Evolutionary conservation across 2,329 filamentous ascomycete genomes (phyloP), one percentile per base, ranked within the genome.

Genomic region (Conoideocrella luteorostrata): DNA sequence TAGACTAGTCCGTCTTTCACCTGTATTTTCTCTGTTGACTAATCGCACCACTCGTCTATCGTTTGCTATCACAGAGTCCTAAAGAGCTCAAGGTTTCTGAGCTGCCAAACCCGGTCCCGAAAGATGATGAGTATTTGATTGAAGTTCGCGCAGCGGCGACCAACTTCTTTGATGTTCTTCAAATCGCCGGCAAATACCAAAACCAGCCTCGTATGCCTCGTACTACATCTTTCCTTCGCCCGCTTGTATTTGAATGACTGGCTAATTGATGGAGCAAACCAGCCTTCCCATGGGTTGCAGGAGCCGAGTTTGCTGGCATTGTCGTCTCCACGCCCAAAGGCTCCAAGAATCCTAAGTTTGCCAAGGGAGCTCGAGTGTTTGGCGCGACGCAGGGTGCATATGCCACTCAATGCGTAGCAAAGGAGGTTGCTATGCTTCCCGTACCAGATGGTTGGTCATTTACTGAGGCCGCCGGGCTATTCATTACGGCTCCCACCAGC

Each of bases 151-250:
- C 91, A 37, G 78, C 86, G 1, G 91, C 88, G 17, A 87, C 88
- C 57, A 97, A 97, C 70, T 97, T 97, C 77, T 97, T 96, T 71
- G 91, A 97, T 63, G 85, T 95, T 46, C 80, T 97, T 43, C 91
- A 97, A 61, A 88, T 96, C 59, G 84, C 88, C 59, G 91, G 91
- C 45, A 95, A 94, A 77, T 97, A 97, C 68, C 91, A 97, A 61
- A 77, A 88, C 61, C 90, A 96, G 57, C 89, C 89, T 0, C 80
- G 75, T 78, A 63, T 49, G 3, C 13, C 28, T 39, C 23, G 20
- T 17, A n/a, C n/a, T n/a, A n/a, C n/a, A n/a, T n/a, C n/a, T n/a
- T n/a, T n/a, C n/a, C n/a, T n/a, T n/a, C n/a, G 15, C 33, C 39
- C 4, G 21, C 11, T 5, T 3, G n/a, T 26, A 7, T 15, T 29